phyloP scores from a whole-genome alignment of 2,329 filamentous ascomycete genomes.

The Colletotrichum sp. region DNA sequence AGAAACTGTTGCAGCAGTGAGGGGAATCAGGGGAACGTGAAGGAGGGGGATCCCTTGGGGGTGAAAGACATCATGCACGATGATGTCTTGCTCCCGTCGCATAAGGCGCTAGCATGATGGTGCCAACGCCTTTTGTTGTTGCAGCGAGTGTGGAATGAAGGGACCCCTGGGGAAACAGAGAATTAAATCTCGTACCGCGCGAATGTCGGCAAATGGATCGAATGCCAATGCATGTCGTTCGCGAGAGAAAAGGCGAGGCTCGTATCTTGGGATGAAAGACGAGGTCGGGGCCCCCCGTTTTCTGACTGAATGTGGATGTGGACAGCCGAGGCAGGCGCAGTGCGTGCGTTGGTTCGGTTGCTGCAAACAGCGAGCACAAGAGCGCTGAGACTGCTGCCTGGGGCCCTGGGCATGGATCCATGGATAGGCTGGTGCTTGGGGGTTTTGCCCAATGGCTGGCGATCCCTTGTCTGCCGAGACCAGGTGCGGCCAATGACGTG shows the following conservation, averaged over 20 bases:
- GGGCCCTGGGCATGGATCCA: not conserved
- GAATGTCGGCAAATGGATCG: not conserved
- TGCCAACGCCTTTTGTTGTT: not conserved
- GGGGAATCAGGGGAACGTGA: not conserved
- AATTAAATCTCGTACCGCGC: not conserved
- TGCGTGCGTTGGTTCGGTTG: not conserved
- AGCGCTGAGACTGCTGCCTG: constrained; percentile 3
- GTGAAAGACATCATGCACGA: not conserved
- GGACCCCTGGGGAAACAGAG: not conserved
- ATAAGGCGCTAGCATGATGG: not conserved
- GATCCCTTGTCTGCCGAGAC: not conserved
- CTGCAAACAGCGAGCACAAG: not conserved
- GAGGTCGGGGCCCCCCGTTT: not conserved
- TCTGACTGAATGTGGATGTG: not conserved
- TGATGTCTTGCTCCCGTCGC: not conserved
- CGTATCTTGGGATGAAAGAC: not conserved
- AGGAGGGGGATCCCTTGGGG: not conserved
- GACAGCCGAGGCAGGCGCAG: not conserved
- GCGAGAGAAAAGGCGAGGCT: not conserved
- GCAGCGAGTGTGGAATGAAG: not conserved
- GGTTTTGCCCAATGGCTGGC: not conserved
- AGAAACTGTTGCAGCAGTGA: not conserved
- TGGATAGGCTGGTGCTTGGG: not conserved
- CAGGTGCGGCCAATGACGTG: not conserved
- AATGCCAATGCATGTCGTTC: not conserved